Evolutionary conservation across 345 rosid genomes (phyloP).

Genomic region (Euphorbia pulcherrima): DNA sequence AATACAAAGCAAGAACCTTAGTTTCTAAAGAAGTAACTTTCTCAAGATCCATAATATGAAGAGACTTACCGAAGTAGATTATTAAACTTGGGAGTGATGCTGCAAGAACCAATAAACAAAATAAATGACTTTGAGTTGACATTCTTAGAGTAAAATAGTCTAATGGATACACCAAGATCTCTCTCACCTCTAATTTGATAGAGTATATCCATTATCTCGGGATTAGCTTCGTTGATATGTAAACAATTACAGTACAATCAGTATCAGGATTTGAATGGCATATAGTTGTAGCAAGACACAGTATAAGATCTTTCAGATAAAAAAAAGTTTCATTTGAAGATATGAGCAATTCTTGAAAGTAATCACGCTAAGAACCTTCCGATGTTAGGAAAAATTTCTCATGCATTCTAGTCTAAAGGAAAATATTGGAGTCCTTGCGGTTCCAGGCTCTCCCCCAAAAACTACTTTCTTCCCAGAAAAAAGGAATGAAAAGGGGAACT

Average conservation of each 20-base stretch:
- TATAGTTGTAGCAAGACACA: no score
- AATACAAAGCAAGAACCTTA: not conserved
- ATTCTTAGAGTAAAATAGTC: not conserved
- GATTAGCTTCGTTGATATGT: not conserved
- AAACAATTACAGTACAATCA: not conserved
- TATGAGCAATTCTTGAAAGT: no score
- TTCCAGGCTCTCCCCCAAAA: no score
- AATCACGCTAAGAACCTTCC: not conserved
- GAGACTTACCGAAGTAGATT: not conserved
- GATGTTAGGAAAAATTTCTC: not conserved
- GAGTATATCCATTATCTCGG: not conserved
- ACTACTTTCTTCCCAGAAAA: no score
- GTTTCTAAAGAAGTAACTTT: not conserved
- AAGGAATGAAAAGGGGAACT: not conserved
- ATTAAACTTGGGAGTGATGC: not conserved
- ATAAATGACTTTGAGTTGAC: not conserved
- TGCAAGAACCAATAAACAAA: not conserved
- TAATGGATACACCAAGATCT: not conserved
- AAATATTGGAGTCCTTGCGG: no score
- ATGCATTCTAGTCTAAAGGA: not conserved
- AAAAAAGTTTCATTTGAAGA: not conserved
- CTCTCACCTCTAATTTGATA: not conserved
- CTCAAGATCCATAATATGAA: not conserved
- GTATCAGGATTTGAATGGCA: not conserved
- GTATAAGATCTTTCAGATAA: no score